Evolutionary conservation across 345 rosid species (phyloP).

Genomic region (Populus davidiana): DNA sequence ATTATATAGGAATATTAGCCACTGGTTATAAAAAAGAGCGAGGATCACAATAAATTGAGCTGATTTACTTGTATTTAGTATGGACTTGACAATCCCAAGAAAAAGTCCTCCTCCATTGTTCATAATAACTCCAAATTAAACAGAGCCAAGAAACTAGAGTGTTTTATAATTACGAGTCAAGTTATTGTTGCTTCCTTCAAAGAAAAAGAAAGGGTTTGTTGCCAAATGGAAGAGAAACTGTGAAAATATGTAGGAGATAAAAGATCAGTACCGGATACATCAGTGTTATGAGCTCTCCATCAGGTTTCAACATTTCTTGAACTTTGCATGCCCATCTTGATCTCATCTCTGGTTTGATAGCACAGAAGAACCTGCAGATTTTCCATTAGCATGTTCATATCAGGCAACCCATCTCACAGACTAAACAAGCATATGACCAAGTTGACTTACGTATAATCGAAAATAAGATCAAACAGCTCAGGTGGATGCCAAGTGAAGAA

Average conservation of each 20-base stretch:
- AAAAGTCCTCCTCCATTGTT: not conserved
- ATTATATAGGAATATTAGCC: not conserved
- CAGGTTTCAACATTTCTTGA: constrained; percentile 55
- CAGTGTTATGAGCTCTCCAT: constrained; percentile 80
- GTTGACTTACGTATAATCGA: constrained; percentile 73
- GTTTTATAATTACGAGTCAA: too few relatives aligned
- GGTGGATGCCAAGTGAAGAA: constrained; percentile 77
- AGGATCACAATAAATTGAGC: too few relatives aligned
- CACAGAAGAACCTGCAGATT: constrained; percentile 74
- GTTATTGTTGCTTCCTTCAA: not conserved
- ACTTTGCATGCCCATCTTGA: constrained; percentile 59
- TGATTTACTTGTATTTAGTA: not conserved
- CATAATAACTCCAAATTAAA: not conserved
- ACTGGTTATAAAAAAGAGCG: too few relatives aligned
- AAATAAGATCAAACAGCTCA: constrained; percentile 67
- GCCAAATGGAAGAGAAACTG: too few relatives aligned
- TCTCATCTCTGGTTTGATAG: constrained; percentile 67
- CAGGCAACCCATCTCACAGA: not conserved
- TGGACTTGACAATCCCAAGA: not conserved
- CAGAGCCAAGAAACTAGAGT: too few relatives aligned
- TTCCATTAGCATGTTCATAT: not conserved
- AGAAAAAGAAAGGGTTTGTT: not conserved
- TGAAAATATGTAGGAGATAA: not conserved
- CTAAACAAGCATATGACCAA: not conserved
- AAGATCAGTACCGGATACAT: constrained; percentile 64